phyloP scores from a whole-genome alignment of 495 filamentous ascomycete species.

The Lophiostoma macrostomum region DNA sequence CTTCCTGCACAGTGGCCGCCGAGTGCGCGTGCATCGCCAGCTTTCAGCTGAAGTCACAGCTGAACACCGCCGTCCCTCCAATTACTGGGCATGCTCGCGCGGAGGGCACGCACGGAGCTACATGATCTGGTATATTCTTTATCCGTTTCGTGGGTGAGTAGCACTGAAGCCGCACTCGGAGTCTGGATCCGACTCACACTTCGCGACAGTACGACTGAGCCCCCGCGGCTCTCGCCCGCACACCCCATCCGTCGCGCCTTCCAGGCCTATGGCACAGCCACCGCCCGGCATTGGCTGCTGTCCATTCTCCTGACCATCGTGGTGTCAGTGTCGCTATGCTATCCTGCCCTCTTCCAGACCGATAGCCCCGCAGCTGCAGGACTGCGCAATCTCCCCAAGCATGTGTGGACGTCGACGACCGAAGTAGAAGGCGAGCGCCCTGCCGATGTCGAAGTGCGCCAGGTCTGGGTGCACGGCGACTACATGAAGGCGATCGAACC shows the following conservation, averaged over 20 bases:
- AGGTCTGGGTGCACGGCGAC: conserved; percentile 54
- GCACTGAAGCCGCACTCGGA: no score
- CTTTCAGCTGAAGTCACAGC: background rate
- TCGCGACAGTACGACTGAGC: conserved; percentile 31
- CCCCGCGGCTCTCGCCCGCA: conserved; percentile 53
- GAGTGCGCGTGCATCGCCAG: conserved; percentile 14
- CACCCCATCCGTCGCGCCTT: conserved; percentile 61
- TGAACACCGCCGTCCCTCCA: no score
- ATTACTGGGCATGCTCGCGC: conserved; percentile 9
- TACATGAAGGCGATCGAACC: conserved; percentile 68
- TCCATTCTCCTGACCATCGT: conserved; percentile 62
- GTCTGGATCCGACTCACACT: conserved; percentile 12
- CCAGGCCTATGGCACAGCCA: conserved; percentile 58
- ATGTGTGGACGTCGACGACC: conserved; percentile 73
- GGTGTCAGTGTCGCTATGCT: conserved; percentile 60
- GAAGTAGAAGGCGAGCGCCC: conserved; percentile 46
- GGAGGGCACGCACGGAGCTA: conserved; percentile 3
- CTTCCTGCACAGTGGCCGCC: background rate
- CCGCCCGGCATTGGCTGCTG: conserved; percentile 63
- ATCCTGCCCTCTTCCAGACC: conserved; percentile 66
- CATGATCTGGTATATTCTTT: conserved; percentile 58
- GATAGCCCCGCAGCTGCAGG: conserved; percentile 57
- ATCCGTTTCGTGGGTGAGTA: conserved; percentile 61
- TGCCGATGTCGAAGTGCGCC: conserved; percentile 51
- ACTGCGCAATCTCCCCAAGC: conserved; percentile 61